Evolutionary conservation across 805 yeast genomes (phyloP).

Genomic region (Candida boidinii): DNA sequence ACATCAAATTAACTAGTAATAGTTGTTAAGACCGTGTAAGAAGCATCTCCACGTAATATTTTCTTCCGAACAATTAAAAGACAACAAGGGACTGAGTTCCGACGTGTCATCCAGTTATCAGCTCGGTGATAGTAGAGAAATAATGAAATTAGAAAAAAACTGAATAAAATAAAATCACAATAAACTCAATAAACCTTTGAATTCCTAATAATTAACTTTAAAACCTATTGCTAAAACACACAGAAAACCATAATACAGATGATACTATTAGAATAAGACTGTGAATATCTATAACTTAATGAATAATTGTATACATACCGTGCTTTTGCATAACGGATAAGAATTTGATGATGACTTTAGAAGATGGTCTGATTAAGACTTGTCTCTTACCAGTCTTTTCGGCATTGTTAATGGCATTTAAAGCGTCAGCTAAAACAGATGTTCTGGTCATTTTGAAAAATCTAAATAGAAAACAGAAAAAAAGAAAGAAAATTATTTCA

Average conservation of each 20-base stretch:
- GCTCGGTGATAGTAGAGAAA: slow-evolving; percentile 48
- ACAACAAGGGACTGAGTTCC: slow-evolving; percentile 83
- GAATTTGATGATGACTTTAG: slow-evolving; percentile 96
- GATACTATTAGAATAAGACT: too few relatives aligned
- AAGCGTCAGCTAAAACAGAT: slow-evolving; percentile 97
- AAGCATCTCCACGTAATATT: slow-evolving; percentile 42
- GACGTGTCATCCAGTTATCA: slow-evolving; percentile 98
- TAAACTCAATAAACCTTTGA: too few relatives aligned
- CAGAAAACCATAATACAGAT: too few relatives aligned
- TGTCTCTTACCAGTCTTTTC: slow-evolving; percentile 99
- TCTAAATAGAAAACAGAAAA: too few relatives aligned
- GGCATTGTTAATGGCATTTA: slow-evolving; percentile 97
- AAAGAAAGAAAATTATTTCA: too few relatives aligned
- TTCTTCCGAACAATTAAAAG: slow-evolving; percentile 96
- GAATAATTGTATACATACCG: too few relatives aligned
- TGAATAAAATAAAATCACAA: slow-evolving; percentile 1
- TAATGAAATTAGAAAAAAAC: slow-evolving; percentile 1
- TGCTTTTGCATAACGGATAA: slow-evolving; percentile 96
- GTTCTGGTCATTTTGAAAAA: slow-evolving; percentile 82
- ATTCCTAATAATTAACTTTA: too few relatives aligned
- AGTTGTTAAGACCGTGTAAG: slow-evolving; percentile 50
- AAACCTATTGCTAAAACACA: too few relatives aligned
- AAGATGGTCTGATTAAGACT: slow-evolving; percentile 95
- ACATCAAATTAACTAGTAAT: slow-evolving; percentile 10
- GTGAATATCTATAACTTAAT: too few relatives aligned